A percentile compares a stretch with the other conserved stretches of the same genome.
phyloP scores from a whole-genome alignment of 2,329 filamentous ascomycete species.

The Sporothrix schenckii region DNA sequence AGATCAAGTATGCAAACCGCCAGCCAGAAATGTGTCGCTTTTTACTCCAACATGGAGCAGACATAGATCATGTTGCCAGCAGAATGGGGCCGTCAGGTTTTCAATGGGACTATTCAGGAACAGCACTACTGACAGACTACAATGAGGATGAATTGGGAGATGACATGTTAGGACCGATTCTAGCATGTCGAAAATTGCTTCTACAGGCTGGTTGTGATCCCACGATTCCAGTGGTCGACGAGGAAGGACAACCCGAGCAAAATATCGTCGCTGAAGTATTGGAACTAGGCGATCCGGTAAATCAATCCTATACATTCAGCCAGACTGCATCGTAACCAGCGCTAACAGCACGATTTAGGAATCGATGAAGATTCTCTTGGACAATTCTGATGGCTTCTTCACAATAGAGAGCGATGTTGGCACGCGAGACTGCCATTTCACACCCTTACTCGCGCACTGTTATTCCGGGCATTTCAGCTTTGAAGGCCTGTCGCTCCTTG shows the following conservation, averaged over 20 bases:
- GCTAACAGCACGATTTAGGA: conserved; percentile 4
- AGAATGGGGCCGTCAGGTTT: not conserved
- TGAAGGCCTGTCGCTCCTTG: not conserved
- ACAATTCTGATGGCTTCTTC: conserved; percentile 3
- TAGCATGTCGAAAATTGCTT: not conserved
- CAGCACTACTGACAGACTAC: not conserved
- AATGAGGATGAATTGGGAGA: not conserved
- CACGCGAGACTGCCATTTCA: not conserved
- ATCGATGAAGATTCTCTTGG: not conserved
- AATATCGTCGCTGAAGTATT: not conserved
- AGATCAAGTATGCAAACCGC: not conserved
- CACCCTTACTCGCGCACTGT: not conserved
- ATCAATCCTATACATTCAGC: not conserved
- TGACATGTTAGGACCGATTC: not conserved
- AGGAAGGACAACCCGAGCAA: not conserved
- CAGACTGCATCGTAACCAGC: not conserved
- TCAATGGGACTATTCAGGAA: not conserved
- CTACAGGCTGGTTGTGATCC: not conserved
- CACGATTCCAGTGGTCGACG: not conserved
- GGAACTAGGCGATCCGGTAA: not conserved
- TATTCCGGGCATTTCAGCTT: not conserved
- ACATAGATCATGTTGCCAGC: conserved; percentile 4
- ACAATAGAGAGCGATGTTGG: conserved; percentile 33
- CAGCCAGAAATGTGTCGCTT: conserved; percentile 14
- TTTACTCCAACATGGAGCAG: conserved; percentile 11